These are phyloP conservation scores for Triticum urartu DNA, from an alignment of 176 grass and related monocot genomes.

Conservation along the genomic window DNA sequence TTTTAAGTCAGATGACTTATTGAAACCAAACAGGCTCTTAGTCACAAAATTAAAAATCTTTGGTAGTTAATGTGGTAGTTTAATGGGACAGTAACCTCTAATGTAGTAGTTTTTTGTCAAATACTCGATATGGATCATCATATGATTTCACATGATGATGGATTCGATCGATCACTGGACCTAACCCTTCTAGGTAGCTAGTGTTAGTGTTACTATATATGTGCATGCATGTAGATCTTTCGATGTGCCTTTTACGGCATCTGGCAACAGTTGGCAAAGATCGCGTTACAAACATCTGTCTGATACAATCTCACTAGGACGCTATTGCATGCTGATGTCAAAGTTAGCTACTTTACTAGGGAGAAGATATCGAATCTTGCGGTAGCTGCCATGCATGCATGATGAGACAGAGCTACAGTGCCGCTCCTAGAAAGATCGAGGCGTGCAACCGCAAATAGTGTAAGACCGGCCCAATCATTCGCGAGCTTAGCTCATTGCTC, in stretches of 20 bases:
- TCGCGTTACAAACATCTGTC: background rate
- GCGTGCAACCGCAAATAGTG: background rate
- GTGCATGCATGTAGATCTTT: background rate
- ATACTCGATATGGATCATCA: too few relatives aligned
- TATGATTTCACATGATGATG: background rate
- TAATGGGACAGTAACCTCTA: too few relatives aligned
- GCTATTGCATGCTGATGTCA: background rate
- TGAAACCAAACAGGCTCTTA: too few relatives aligned
- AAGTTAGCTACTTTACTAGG: background rate
- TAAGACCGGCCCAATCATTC: background rate
- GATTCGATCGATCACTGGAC: background rate
- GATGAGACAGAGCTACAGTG: background rate
- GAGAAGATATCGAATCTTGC: background rate
- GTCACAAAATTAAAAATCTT: too few relatives aligned
- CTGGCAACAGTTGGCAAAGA: background rate
- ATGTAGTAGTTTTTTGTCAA: too few relatives aligned
- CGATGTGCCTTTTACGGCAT: background rate
- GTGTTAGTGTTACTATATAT: background rate
- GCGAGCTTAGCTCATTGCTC: background rate
- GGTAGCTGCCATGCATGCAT: background rate
- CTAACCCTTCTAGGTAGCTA: background rate
- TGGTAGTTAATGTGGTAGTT: too few relatives aligned
- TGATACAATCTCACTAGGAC: background rate
- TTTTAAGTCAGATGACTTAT: too few relatives aligned
- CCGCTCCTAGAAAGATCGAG: background rate